Conservation (phyloP, 1,284 basidiomycete species). For the Leccinum colubrinum region DNA sequence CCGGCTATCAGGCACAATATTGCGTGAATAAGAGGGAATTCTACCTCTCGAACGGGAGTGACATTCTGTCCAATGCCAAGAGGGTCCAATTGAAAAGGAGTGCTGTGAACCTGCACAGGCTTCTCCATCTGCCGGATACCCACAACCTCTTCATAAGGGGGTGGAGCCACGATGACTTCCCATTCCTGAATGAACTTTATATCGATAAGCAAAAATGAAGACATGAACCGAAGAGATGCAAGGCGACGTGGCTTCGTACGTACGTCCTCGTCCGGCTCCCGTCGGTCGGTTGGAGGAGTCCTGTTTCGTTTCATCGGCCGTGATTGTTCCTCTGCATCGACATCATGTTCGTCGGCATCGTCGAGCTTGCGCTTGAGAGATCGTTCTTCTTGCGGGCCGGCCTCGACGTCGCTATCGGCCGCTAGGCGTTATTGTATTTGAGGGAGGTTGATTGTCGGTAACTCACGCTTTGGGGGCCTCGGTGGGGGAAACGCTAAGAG, state of each 20-base stretch:
- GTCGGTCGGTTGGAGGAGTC: constrained; percentile 43
- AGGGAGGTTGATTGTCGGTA: constrained; percentile 30
- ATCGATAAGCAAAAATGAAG: constrained; percentile 22
- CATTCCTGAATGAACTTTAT: constrained; percentile 29
- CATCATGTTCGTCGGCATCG: constrained; percentile 33
- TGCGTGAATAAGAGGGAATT: background rate
- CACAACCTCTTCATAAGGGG: constrained; percentile 25
- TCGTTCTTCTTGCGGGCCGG: constrained; percentile 25
- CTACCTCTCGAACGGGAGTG: constrained; percentile 19
- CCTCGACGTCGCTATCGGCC: constrained; percentile 34
- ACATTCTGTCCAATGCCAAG: constrained; percentile 1
- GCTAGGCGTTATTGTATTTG: constrained; percentile 28
- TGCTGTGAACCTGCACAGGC: constrained; percentile 9
- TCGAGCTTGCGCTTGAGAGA: constrained; percentile 43
- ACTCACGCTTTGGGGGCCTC: constrained; percentile 29
- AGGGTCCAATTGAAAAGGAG: constrained; percentile 1
- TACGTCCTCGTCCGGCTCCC: constrained; percentile 28
- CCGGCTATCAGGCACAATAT: constrained; percentile 11
- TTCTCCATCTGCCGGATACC: constrained; percentile 12
- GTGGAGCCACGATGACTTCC: constrained; percentile 32
- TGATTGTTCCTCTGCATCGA: constrained; percentile 19
- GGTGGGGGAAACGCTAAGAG: constrained; percentile 15
- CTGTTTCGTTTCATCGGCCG: constrained; percentile 48
- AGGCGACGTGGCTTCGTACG: constrained; percentile 8
- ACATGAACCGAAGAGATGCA: background rate